Conservation (phyloP, 2,329 filamentous ascomycete genomes). For the Fusarium sp. region DNA sequence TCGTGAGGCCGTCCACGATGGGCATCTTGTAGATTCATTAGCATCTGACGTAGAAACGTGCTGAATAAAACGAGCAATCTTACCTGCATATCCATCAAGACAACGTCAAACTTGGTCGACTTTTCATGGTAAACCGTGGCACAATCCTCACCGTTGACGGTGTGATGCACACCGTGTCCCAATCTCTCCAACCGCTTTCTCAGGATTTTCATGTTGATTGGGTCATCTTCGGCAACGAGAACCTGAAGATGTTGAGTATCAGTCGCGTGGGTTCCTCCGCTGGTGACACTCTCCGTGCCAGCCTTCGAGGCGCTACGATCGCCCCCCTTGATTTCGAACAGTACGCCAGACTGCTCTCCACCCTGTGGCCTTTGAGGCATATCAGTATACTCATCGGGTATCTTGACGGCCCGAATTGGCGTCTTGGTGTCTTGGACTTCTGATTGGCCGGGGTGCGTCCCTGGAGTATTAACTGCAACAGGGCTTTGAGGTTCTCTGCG, state of each 20-base stretch:
- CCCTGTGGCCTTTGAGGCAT: slow-evolving; percentile 45
- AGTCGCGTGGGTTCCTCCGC: slow-evolving; percentile 30
- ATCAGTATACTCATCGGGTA: slow-evolving; percentile 57
- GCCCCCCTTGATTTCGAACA: slow-evolving; percentile 51
- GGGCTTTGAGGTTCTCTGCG: slow-evolving; percentile 17
- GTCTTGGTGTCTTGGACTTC: slow-evolving; percentile 55
- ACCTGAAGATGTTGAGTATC: slow-evolving; percentile 60
- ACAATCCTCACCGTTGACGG: slow-evolving; percentile 86
- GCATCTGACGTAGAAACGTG: neutral
- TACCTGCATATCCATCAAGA: slow-evolving; percentile 94
- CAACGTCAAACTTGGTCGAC: slow-evolving; percentile 71
- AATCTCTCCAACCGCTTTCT: slow-evolving; percentile 79
- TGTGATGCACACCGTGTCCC: slow-evolving; percentile 74
- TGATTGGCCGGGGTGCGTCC: slow-evolving; percentile 47
- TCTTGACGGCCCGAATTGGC: slow-evolving; percentile 56
- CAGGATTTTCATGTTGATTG: slow-evolving; percentile 83
- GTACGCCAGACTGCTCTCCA: slow-evolving; percentile 47
- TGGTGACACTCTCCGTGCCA: slow-evolving; percentile 39
- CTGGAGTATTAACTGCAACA: slow-evolving; percentile 28
- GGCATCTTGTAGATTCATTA: slow-evolving; percentile 72
- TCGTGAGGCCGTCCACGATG: slow-evolving; percentile 82
- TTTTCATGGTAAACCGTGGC: slow-evolving; percentile 72
- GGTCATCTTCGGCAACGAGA: slow-evolving; percentile 86
- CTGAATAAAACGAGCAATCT: slow-evolving; percentile 41
- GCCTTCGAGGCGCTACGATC: slow-evolving; percentile 9